These are phyloP conservation scores for Aphanomyces cochlioides DNA, from an alignment of 352 stramenopile species.

Conservation along the genomic window DNA sequence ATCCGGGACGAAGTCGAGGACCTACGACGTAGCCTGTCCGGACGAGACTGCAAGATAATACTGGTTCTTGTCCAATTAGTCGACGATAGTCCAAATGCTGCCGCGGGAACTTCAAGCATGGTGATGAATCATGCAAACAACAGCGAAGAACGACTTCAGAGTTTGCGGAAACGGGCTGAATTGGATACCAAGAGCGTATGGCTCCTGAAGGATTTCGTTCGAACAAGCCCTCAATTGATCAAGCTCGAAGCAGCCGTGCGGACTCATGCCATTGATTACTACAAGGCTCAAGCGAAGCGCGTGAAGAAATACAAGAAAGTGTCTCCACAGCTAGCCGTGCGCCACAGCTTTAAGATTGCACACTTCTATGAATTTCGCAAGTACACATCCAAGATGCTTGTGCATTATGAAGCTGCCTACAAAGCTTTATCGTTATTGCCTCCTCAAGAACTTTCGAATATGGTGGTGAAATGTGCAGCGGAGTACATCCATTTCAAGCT, in stretches of 20 bases:
- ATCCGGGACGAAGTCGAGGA: constrained; percentile 77
- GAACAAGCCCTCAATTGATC: constrained; percentile 49
- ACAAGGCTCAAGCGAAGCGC: constrained; percentile 81
- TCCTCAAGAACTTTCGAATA: neutral
- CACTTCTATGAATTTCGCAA: constrained; percentile 87
- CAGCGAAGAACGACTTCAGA: constrained; percentile 63
- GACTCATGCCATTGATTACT: constrained; percentile 82
- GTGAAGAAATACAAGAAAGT: constrained; percentile 86
- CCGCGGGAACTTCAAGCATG: constrained; percentile 7
- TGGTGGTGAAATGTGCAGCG: constrained; percentile 76
- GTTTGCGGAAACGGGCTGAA: constrained; percentile 62
- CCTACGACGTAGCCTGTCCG: constrained; percentile 53
- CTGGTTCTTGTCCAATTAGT: constrained; percentile 77
- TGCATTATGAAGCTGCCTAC: constrained; percentile 83
- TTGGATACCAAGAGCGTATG: constrained; percentile 70
- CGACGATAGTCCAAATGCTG: constrained; percentile 57
- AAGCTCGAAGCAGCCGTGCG: constrained; percentile 75
- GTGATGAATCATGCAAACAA: constrained; percentile 3
- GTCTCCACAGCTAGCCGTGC: constrained; percentile 55
- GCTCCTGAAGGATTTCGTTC: constrained; percentile 61
- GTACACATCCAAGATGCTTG: constrained; percentile 80
- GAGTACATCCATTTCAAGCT: constrained; percentile 88
- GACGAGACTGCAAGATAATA: constrained; percentile 71
- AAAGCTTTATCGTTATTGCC: constrained; percentile 49
- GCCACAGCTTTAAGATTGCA: constrained; percentile 86